Base-by-base conservation (phyloP, 208 protist genomes). In the Borovskyia barvae region DNA sequence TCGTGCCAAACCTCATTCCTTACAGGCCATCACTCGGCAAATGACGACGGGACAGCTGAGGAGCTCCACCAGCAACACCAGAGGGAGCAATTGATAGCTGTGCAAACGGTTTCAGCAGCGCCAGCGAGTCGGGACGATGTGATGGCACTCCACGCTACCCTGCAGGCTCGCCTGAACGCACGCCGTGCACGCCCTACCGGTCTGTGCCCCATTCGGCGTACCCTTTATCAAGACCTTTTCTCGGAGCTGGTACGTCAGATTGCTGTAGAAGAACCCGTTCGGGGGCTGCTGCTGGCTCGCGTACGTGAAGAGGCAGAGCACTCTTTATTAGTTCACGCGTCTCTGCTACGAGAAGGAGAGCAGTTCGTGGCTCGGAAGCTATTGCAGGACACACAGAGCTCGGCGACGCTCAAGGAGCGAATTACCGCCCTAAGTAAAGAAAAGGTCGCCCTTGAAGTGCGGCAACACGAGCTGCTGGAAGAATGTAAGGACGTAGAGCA, bases 181-280 rank as follows among this genome's bases (percentile, higher is more conserved):
- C 84, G 95, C 7, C 84, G 98, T 42, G 98, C 98, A 9, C 73
- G 94, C 12, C 93, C 98, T 22, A 94, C 63, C 11, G 98, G 98
- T 9, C 86, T 99, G 43, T 99, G 98, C 71, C 89, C 93, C 7
- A 95, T 99, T 20, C 80, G 98, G 11, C 91, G 97, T 39, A 93
- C 98, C 66, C 75, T 99, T 5, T 99, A 99, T 68, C 32, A 81
- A 11, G 97, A 99, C 61, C 73, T 92, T n/a, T 99, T 99, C 72
- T 96, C 93, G 67, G 87, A 92, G 68, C 61, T 99, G 11, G 98
- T 99, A 54, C 93, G 98, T 5, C 91, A 99, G 71, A 80, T 98
- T 14, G 98, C 98, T 9, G 69, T 99, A n/a, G 97, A 98, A 56
- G 98, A 98, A 60, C 91, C 95, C 5, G 97, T 98, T 63, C 76